A percentile compares a stretch with the other conserved stretches of the same genome.
Conservation (phyloP, 2,329 filamentous ascomycete species). For the Xylariaceae sp. region DNA sequence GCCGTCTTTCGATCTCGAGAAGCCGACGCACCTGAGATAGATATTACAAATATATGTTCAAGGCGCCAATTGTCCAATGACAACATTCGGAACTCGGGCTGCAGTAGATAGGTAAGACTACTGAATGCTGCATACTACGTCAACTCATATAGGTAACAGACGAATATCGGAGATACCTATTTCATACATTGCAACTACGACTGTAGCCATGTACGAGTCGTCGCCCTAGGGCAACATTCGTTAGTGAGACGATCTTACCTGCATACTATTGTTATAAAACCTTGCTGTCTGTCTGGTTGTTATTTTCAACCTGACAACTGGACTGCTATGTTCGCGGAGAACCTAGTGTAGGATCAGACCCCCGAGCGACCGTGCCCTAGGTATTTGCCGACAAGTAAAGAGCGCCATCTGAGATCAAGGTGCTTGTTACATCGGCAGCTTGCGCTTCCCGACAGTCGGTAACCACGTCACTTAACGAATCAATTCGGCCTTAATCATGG, state of each 20-base stretch:
- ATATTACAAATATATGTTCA: neutral
- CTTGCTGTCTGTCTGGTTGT: neutral
- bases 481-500: slow-evolving; percentile 15
- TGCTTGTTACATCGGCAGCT: neutral
- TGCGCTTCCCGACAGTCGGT: neutral
- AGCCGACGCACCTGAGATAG: too few relatives aligned
- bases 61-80: neutral
- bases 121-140: neutral
- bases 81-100: neutral
- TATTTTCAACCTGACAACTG: neutral
- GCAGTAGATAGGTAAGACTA: neutral
- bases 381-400: neutral
- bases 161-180: neutral
- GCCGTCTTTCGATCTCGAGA: too few relatives aligned
- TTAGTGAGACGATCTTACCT: neutral
- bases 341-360: neutral
- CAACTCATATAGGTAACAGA: neutral
- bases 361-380: neutral
- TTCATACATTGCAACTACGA: neutral
- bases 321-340: neutral
- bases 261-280: neutral
- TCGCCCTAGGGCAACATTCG: neutral
- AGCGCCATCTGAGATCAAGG: neutral
- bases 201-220: too few relatives aligned
- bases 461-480: too few relatives aligned